phyloP scores from a whole-genome alignment of 441 rosid genomes.

The Daphne laureola region DNA sequence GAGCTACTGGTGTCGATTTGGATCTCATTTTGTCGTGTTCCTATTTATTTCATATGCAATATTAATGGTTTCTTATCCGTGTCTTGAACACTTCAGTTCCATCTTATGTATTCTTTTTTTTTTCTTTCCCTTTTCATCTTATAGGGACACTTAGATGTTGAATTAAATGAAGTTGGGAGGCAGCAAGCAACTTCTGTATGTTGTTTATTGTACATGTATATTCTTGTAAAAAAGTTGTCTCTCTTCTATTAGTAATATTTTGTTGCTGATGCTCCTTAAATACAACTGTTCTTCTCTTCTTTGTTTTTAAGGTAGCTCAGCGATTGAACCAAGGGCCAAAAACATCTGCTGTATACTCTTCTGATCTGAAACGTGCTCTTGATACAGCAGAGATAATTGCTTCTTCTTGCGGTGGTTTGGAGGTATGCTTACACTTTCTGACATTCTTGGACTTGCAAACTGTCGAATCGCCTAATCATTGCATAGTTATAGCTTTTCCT shows the following conservation, averaged over 20 bases:
- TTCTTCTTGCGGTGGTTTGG: conserved; percentile 42
- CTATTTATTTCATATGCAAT: neutral
- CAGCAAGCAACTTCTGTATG: conserved; percentile 42
- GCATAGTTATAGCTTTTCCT: neutral
- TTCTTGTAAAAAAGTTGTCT: neutral
- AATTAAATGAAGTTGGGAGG: conserved; percentile 48
- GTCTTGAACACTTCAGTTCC: too few relatives aligned
- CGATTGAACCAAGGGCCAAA: conserved; percentile 51
- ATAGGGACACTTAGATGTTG: conserved; percentile 56
- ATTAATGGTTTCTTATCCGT: too few relatives aligned
- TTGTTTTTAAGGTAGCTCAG: conserved; percentile 45
- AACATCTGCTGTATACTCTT: conserved; percentile 54
- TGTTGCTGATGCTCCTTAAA: conserved; percentile 2
- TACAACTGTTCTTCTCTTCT: neutral
- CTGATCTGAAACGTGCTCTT: conserved; percentile 74
- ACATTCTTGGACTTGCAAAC: conserved; percentile 3
- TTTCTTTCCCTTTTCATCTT: neutral
- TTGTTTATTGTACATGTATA: neutral
- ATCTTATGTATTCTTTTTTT: neutral
- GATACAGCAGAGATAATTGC: conserved; percentile 69
- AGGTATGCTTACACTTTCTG: conserved; percentile 30
- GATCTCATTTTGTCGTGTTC: neutral
- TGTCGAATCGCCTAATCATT: neutral
- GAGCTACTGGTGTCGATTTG: neutral
- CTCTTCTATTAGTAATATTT: conserved; percentile 1